Percentiles rank a stretch among this genome's conserved stretches.
Conservation (phyloP, 2,329 filamentous ascomycete species). For the Fusarium protoensiforme region DNA sequence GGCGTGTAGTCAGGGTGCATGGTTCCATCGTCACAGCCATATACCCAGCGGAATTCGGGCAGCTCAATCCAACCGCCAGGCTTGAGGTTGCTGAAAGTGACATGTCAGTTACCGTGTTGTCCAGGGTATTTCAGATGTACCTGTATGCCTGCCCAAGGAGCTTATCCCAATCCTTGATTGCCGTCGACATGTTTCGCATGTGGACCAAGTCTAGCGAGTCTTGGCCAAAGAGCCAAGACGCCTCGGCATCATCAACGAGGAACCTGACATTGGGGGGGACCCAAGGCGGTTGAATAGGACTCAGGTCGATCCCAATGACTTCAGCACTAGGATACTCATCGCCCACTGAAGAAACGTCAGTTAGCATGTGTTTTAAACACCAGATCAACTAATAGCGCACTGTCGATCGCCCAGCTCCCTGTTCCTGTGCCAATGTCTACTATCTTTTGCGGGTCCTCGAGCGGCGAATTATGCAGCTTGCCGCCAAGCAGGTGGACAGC, state of each 20-base stretch:
- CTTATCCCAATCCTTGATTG: conserved; percentile 38
- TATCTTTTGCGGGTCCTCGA: conserved; percentile 50
- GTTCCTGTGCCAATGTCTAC: conserved; percentile 54
- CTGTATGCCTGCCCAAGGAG: conserved; percentile 35
- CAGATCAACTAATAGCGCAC: conserved; percentile 29
- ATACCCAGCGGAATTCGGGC: conserved; percentile 45
- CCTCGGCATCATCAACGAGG: conserved; percentile 51
- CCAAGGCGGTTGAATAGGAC: conserved; percentile 54
- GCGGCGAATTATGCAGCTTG: conserved; percentile 54
- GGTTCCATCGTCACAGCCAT: conserved; percentile 45
- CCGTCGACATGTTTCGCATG: conserved; percentile 50
- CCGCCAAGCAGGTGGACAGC: conserved; percentile 49
- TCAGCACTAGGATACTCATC: conserved; percentile 52
- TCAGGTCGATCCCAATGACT: conserved; percentile 53
- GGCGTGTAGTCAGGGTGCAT: conserved; percentile 40
- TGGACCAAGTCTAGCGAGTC: conserved; percentile 46
- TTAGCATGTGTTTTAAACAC: background rate
- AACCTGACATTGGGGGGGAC: conserved; percentile 54
- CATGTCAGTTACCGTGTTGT: background rate
- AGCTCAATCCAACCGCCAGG: conserved; percentile 61
- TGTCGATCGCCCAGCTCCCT: conserved; percentile 59
- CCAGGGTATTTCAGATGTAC: background rate
- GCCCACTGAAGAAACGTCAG: conserved; percentile 41
- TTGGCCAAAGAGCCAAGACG: conserved; percentile 42
- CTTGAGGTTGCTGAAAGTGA: conserved; percentile 40